Evolutionary conservation across 768 basidiomycete genomes (phyloP).

Genomic region (Daedaleopsis nitida): DNA sequence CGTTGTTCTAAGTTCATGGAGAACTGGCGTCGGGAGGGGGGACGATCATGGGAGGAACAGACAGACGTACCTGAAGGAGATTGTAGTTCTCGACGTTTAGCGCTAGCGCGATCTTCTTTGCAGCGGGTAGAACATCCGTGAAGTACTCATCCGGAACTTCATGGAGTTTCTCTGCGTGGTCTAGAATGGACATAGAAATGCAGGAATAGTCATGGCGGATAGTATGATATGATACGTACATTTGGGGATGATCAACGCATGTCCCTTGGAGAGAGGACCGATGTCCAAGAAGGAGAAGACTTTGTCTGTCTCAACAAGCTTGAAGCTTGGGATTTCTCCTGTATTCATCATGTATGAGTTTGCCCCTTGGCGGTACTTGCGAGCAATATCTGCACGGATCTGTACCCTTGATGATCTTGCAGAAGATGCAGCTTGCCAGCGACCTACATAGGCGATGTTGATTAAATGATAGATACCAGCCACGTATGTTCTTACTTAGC

Average conservation of each 20-base stretch:
- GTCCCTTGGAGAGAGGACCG: conserved; percentile 85
- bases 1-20: conserved; percentile 57
- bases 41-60: background rate
- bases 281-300: conserved; percentile 94
- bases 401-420: conserved; percentile 92
- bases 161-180: conserved; percentile 84
- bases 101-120: conserved; percentile 86
- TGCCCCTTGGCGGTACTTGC: background rate
- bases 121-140: conserved; percentile 71
- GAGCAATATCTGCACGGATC: background rate
- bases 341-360: background rate
- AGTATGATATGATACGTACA: conserved; percentile 46
- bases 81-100: conserved; percentile 82
- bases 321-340: conserved; percentile 92
- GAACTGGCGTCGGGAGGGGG: too few relatives aligned
- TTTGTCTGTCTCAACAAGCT: conserved; percentile 74
- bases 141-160: conserved; percentile 88
- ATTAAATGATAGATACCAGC: too few relatives aligned
- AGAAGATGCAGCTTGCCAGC: conserved; percentile 80
- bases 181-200: conserved; percentile 39
- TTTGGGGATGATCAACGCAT: conserved; percentile 93
- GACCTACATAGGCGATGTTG: conserved; percentile 13
- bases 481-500: background rate
- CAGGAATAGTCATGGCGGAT: background rate
- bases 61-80: conserved; percentile 60